phyloP scores from a whole-genome alignment of 495 filamentous ascomycete genomes.

The Lindgomyces ingoldianus region DNA sequence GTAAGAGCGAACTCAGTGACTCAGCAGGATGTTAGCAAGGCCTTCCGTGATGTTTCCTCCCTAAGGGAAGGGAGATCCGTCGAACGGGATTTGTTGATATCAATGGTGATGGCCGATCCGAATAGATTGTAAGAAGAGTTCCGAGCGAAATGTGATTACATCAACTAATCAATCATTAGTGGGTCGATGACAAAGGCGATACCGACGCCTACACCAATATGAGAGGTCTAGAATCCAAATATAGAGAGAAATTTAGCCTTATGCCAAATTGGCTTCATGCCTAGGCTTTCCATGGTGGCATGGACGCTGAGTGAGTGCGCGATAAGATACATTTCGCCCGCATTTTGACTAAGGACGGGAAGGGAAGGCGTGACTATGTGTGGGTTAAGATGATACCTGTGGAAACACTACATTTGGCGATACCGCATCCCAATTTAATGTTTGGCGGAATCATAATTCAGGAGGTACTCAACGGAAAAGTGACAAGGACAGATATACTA shows the following conservation, averaged over 20 bases:
- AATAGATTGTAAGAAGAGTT: slow-evolving; percentile 1
- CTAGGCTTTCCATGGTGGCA: neutral
- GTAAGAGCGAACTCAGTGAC: neutral
- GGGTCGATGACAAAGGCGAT: slow-evolving; percentile 10
- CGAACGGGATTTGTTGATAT: neutral
- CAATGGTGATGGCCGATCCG: slow-evolving; percentile 8
- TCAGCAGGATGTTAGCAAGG: neutral
- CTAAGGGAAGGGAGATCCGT: neutral
- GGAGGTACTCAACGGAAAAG: slow-evolving; percentile 4
- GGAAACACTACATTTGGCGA: too few relatives aligned
- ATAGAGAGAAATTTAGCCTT: neutral
- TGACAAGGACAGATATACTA: neutral
- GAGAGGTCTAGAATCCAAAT: neutral
- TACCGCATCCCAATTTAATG: too few relatives aligned
- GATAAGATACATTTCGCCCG: neutral
- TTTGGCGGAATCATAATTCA: neutral
- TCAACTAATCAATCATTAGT: neutral
- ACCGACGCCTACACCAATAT: slow-evolving; percentile 7
- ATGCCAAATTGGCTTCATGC: neutral
- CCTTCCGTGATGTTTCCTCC: neutral
- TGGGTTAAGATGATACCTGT: neutral
- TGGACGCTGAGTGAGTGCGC: neutral
- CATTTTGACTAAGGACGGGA: neutral
- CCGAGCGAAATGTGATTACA: neutral
- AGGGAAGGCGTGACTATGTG: neutral